phyloP scores from a whole-genome alignment of 768 basidiomycete species.

The Fistulinella prunicolor region DNA sequence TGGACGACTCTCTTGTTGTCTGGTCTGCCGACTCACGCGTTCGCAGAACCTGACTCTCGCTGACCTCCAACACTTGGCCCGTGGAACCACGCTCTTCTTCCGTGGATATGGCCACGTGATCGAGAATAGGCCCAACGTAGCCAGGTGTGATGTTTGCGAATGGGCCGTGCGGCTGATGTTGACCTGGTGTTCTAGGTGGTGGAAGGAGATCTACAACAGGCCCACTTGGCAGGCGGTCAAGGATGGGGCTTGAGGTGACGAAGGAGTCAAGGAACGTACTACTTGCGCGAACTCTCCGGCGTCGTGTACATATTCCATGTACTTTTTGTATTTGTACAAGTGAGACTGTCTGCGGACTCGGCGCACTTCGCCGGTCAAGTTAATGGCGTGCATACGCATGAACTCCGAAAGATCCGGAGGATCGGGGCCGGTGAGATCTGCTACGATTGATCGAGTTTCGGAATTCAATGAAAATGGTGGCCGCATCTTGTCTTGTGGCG shows the following conservation, averaged over 20 bases:
- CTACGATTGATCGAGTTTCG: too few species aligned
- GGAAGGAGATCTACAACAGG: slow-evolving; percentile 44
- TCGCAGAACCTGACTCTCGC: slow-evolving; percentile 48
- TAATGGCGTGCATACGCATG: too few species aligned
- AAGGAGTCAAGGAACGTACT: too few species aligned
- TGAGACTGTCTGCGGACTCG: too few species aligned
- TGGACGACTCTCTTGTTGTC: not conserved
- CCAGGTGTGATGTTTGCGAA: slow-evolving; percentile 32
- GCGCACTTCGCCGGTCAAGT: too few species aligned
- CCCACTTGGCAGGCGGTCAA: slow-evolving; percentile 47
- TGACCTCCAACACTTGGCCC: slow-evolving; percentile 57
- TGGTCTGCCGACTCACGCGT: not conserved
- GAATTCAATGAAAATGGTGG: too few species aligned
- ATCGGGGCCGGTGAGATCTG: too few species aligned
- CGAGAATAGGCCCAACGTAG: slow-evolving; percentile 39
- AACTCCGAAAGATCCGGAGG: too few species aligned
- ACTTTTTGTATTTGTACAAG: too few species aligned
- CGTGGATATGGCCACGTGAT: slow-evolving; percentile 31
- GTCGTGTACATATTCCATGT: too few species aligned
- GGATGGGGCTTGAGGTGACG: slow-evolving; percentile 31
- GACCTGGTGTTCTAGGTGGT: slow-evolving; percentile 41
- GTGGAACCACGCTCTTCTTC: slow-evolving; percentile 31
- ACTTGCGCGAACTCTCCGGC: too few species aligned
- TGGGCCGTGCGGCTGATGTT: not conserved
- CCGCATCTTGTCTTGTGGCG: too few species aligned